Evolutionary conservation across 768 basidiomycete species (phyloP), one percentile per base, ranked within the genome.

Genomic region (Gelatoporia subvermispora): DNA sequence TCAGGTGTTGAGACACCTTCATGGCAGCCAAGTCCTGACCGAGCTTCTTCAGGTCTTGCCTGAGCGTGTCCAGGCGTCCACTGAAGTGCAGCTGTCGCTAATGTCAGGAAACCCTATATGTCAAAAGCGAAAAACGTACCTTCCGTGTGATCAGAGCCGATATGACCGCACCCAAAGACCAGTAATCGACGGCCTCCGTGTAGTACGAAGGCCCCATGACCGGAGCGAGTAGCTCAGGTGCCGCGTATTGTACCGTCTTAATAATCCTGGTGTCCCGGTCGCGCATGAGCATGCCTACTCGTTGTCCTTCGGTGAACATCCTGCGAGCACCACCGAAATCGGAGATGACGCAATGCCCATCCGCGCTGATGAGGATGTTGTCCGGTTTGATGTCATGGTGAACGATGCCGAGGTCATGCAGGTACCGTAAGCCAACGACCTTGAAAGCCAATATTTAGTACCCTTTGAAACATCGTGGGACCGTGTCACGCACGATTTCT

Each of bases 331-430:
- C 61, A 3, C 79, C 79, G 56, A 76, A 80, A 60, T 81, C 79
- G n/a, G 74, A 72, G 47, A 81, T 75, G 57, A 78, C 76, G 63
- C 78, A 61, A 45, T 65, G 64, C 8, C 64, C 63, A 8, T 53
- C 44, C 3, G 54, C 59, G 51, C 66, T 63, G n/a, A 70, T 60
- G 28, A 71, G 60, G 36, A 74, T 55, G 51, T 80, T 79, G 49
- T 76, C 76, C 0, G 79, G 79, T 55, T 81, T 81, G 10, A 81
- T 52, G 58, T 81, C 79, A 17, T 78, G 71, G 59, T 81, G 79
- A 0, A 80, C 76, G 53, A 79, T 76, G 44, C 74, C 72, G 55
- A 73, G 69, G 25, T 63, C 49, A 56, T 81, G 79, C 46, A 77
- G 73, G 52, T 74, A 75, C 2, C 58, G 22, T 17, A 65, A 49